These are phyloP conservation scores for Balakata baccata DNA, from an alignment of 345 rosid genomes.

Conservation along the genomic window DNA sequence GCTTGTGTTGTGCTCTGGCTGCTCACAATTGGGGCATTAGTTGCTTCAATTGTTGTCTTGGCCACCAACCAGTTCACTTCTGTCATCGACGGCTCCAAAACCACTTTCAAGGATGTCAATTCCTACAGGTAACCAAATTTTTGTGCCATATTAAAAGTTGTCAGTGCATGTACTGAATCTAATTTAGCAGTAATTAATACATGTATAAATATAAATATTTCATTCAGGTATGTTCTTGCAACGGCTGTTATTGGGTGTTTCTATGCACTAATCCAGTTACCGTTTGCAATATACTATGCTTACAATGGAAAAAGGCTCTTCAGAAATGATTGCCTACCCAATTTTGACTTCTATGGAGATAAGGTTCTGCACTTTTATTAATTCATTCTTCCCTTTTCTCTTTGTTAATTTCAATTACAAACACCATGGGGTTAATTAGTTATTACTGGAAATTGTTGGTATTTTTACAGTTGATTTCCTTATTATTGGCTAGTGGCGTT, in stretches of 20 bases:
- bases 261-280: constrained; percentile 17
- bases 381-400: background rate
- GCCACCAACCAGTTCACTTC: background rate
- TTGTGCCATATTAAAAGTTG: no score
- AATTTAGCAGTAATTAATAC: background rate
- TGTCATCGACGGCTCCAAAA: background rate
- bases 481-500: constrained; percentile 17
- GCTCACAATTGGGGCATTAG: background rate
- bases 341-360: constrained; percentile 25
- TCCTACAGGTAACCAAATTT: background rate
- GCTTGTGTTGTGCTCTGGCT: background rate
- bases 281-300: constrained; percentile 19
- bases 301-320: constrained; percentile 15
- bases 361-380: constrained; percentile 6
- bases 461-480: constrained; percentile 4
- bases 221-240: constrained; percentile 19
- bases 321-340: constrained; percentile 6
- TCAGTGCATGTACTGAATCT: no score
- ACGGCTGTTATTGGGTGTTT: constrained; percentile 7
- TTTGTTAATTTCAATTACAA: background rate
- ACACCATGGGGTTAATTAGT: no score
- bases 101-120: background rate
- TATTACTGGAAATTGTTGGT: no score
- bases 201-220: background rate
- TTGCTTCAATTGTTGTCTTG: constrained; percentile 7